A percentile compares a stretch with the other conserved stretches of the same genome.
Conservation (phyloP, 164 flowering plant genomes). For the Platanus orientalis region DNA sequence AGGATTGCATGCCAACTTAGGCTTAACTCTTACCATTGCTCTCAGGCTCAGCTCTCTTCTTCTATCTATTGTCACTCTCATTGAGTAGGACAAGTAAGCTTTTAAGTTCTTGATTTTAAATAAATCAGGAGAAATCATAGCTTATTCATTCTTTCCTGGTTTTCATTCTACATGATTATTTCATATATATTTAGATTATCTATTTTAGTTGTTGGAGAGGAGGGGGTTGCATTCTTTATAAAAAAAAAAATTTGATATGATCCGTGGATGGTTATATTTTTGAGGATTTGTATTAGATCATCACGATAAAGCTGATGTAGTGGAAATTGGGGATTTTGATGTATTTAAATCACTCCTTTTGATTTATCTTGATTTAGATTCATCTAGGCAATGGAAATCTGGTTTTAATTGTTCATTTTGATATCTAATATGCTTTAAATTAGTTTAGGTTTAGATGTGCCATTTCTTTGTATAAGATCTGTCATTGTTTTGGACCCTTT, state of each 20-base stretch:
- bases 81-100: constrained; percentile 81
- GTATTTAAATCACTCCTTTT: background rate
- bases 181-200: background rate
- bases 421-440: background rate
- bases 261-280: no score
- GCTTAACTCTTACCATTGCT: no score
- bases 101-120: background rate
- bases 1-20: no score
- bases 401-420: background rate
- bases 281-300: no score
- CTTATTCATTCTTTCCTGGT: background rate
- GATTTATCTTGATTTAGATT: background rate
- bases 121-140: no score
- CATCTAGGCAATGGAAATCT: background rate
- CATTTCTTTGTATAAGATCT: background rate
- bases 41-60: no score
- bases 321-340: background rate
- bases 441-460: background rate
- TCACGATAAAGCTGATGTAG: background rate
- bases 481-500: background rate
- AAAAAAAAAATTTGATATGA: no score
- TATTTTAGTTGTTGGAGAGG: background rate
- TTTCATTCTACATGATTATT: background rate
- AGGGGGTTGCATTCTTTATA: no score
- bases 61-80: no score